Evolutionary conservation across 2,329 filamentous ascomycete genomes (phyloP), one percentile per base, ranked within the genome.

Genomic region (Fusarium sororula): DNA sequence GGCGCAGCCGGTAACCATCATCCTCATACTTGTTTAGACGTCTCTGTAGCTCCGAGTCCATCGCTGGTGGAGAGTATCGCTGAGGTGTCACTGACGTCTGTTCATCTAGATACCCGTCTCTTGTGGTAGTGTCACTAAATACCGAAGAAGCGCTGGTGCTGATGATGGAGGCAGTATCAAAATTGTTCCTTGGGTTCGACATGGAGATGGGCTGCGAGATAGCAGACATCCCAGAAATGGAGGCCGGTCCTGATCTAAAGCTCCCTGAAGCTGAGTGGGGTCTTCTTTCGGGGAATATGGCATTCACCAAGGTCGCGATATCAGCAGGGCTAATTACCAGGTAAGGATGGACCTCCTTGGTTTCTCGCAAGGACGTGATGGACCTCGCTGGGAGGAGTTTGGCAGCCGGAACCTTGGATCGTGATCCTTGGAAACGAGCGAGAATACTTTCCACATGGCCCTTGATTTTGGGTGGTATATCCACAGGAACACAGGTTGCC

Each of bases 311-410:
- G 6, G 94, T 95, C 41, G 93, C 86, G 74, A 97, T 85, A 80
- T 98, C 95, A 45, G 93, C 89, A 41, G 94, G 90, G 79, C 93
- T 94, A 74, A 98, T 83, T 39, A 96, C 92, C 77, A 97, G 85
- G 79, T 94, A 96, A 38, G 92, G 93, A 78, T 93, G 93, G 15
- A 94, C 92, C 81, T 94, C 92, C 26, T 88, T 89, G n/a, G 92
- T 94, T 81, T 95, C 93, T 70, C 92, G 86, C 17, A 94, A 85
- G 8, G 92, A 94, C 11, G 91, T 92, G 71, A 93, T 91, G 60
- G 91, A 93, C 73, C 92, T 89, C 30, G 92, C 92, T 3, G 91
- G 92, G 15, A 94, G 85, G 18, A 94, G 85, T 74, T 92, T 90
- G 28, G 90, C 84, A 30, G 85, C 82, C 59, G 84, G 81, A 60